Percentiles rank a stretch among this genome's conserved stretches.
These are phyloP conservation scores for Angomonas deanei DNA, from an alignment of 208 protist species.

Conservation along the genomic window DNA sequence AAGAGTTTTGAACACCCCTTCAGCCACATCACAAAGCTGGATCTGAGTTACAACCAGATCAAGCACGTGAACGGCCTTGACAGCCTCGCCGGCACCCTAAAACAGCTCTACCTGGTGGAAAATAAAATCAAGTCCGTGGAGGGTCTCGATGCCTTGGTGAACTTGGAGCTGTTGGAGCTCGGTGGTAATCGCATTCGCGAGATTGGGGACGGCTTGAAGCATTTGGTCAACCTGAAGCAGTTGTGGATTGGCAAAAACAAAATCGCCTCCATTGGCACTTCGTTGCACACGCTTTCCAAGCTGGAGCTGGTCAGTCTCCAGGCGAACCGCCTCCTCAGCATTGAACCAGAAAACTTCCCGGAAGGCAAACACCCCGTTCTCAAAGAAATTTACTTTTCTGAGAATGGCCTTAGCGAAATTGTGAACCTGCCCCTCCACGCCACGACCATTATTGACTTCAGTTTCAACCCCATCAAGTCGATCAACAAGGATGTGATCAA, in stretches of 20 bases:
- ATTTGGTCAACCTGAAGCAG: slow-evolving; percentile 58
- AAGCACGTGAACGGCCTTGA: slow-evolving; percentile 67
- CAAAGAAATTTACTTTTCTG: slow-evolving; percentile 74
- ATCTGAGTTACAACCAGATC: slow-evolving; percentile 91
- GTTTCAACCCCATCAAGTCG: slow-evolving; percentile 73
- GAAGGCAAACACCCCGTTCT: slow-evolving; percentile 48
- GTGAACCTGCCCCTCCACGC: slow-evolving; percentile 54
- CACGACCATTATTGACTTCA: slow-evolving; percentile 65
- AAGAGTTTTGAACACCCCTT: slow-evolving; percentile 34
- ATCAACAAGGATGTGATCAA: slow-evolving; percentile 75
- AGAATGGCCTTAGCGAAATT: slow-evolving; percentile 75
- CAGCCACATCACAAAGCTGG: slow-evolving; percentile 58
- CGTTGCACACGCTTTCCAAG: slow-evolving; percentile 41
- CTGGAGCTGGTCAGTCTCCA: slow-evolving; percentile 79
- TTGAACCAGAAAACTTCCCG: slow-evolving; percentile 63
- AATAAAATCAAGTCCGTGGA: slow-evolving; percentile 90
- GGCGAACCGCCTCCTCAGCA: slow-evolving; percentile 75
- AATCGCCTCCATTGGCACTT: slow-evolving; percentile 58
- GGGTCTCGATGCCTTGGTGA: slow-evolving; percentile 69
- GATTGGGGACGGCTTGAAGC: slow-evolving; percentile 62
- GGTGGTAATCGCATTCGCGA: slow-evolving; percentile 85
- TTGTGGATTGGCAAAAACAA: slow-evolving; percentile 93
- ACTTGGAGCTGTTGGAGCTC: slow-evolving; percentile 83
- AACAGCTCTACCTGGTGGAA: slow-evolving; percentile 87
- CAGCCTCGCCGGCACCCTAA: slow-evolving; percentile 56